Base-by-base conservation (phyloP, 73 alveolate species). In the Symbiodinium pilosum region DNA sequence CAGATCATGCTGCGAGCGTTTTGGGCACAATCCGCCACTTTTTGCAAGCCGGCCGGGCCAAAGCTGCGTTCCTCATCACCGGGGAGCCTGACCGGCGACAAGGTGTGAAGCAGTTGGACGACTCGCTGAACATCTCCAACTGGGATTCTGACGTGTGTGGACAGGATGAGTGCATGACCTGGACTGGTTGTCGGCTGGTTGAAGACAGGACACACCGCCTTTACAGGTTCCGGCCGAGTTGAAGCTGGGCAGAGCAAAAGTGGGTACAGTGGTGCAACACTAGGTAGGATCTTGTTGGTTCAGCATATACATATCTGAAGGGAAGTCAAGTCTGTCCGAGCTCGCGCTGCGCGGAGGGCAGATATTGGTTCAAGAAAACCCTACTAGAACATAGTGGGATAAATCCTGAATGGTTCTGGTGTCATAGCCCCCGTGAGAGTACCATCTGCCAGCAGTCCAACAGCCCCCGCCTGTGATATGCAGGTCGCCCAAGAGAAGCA, bases 1-100 rank as follows among this genome's bases (percentile, higher is more conserved):
- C 84, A 28, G 88, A 69, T 32, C 97, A 91, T 41, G 97, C 97
- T 26, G 56, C 24, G 54, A 71, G 97, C 44, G 97, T 91, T n/a
- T 40, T 91, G 43, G 97, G 97, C 24, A 41, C 97, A 26, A n/a
- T 91, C 38, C 75, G 88, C 36, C 87, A 52, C 14, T 86, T 91
- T 26, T 44, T 91, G 83, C 75, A 39, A 42, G 59, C 30, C 8
- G 81, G 54, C 30, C 20, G 77, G n/a, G 97, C 56, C 11, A 36
- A 39, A 24, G 89, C 43, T 4, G 97, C 81, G n/a, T 16, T 91
- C 41, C 51, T 91, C 34, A 32, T 91, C 81, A 91, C 97, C 38
- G 97, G 97, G 20, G 97, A 91, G 52, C 97, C 97, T 3, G 97
- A 64, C 81, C 11, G 81, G 38, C 81, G 81, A 34, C 81, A 64